Base-by-base conservation (phyloP, 768 basidiomycete species). In the Leccinum longicurvipes region DNA sequence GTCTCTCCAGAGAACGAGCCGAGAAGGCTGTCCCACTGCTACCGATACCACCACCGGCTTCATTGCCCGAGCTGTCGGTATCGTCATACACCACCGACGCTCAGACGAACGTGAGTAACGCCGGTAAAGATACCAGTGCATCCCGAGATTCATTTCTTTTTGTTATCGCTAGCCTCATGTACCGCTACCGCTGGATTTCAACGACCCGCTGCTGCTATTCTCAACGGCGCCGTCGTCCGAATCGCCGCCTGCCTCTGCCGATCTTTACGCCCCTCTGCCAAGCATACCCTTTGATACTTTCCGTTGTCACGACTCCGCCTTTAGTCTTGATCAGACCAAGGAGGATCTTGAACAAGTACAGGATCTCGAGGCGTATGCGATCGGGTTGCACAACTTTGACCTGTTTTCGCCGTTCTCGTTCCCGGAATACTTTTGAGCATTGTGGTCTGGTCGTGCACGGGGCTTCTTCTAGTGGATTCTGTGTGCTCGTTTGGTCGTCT, bases 281-380 rank as follows among this genome's bases (percentile, higher is more conserved):
- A 23, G 25, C 39, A 34, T 60, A 27, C 39, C 47, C 31, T 25
- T 53, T 8, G 61, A 60, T 25, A 12, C 15, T 10, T 56, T 53
- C 47, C 15, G 15, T 28, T 58, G 29, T 23, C 17, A 53, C 15
- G 55, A 55, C 36, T 32, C 50, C 12, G n/a, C n/a, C 10, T 55
- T 53, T 39, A 45, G 51, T 28, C 49, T 49, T 36, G 48, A 55
- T 47, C 34, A 23, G 15, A 44, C 50, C 1, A 60, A 55, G 11
- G 69, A 65, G 2, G 61, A 67, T 23, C 29, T 44, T 31, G 68
- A 72, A n/a, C 61, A 57, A 12, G 64, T 57, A 2, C 68, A 64
- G 48, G 69, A 63, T 19, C 66, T 70, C 31, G 66, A 72, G 41
- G 68, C 63, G 11, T 70, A 72, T 51, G 56, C 66, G 9, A 66